Conservation (phyloP, 2,329 filamentous ascomycete species). For the Penicillium sp. region DNA sequence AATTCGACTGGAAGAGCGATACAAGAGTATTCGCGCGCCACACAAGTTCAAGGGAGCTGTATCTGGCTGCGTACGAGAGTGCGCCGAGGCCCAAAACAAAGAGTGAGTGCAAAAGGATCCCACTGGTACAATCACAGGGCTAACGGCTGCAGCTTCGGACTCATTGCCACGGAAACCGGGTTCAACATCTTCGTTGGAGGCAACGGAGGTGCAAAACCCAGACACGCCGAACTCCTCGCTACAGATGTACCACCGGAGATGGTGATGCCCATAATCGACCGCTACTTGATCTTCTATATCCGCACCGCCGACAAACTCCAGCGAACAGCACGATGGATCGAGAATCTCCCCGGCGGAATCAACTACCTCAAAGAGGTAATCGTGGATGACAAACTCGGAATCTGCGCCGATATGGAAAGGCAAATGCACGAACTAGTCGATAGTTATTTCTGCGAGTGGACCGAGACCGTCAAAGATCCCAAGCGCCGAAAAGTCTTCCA, state of each 20-base stretch:
- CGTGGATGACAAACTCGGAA: slow-evolving; percentile 80
- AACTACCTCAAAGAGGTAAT: slow-evolving; percentile 79
- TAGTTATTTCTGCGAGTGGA: slow-evolving; percentile 89
- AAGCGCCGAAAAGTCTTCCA: slow-evolving; percentile 66
- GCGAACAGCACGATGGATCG: slow-evolving; percentile 83
- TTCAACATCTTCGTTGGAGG: slow-evolving; percentile 91
- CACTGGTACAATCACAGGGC: neutral
- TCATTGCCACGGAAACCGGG: slow-evolving; percentile 88
- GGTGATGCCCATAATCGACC: slow-evolving; percentile 78
- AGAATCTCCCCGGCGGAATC: slow-evolving; percentile 78
- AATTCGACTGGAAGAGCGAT: slow-evolving; percentile 79
- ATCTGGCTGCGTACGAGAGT: slow-evolving; percentile 87
- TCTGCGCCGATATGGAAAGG: slow-evolving; percentile 76
- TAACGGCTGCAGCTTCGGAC: slow-evolving; percentile 62
- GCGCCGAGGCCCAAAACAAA: slow-evolving; percentile 88
- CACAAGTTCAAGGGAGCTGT: slow-evolving; percentile 93
- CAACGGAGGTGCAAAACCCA: slow-evolving; percentile 82
- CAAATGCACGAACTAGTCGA: slow-evolving; percentile 86
- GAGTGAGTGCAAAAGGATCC: slow-evolving; percentile 55
- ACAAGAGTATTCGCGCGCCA: slow-evolving; percentile 84
- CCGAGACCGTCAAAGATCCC: slow-evolving; percentile 70
- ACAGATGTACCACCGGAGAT: slow-evolving; percentile 82
- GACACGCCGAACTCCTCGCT: slow-evolving; percentile 76
- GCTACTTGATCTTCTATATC: slow-evolving; percentile 91
- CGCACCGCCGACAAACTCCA: slow-evolving; percentile 88